Evolutionary conservation across 2,329 filamentous ascomycete species (phyloP), one percentile per base, ranked within the genome.

Genomic region (Stachybotrys elegans): DNA sequence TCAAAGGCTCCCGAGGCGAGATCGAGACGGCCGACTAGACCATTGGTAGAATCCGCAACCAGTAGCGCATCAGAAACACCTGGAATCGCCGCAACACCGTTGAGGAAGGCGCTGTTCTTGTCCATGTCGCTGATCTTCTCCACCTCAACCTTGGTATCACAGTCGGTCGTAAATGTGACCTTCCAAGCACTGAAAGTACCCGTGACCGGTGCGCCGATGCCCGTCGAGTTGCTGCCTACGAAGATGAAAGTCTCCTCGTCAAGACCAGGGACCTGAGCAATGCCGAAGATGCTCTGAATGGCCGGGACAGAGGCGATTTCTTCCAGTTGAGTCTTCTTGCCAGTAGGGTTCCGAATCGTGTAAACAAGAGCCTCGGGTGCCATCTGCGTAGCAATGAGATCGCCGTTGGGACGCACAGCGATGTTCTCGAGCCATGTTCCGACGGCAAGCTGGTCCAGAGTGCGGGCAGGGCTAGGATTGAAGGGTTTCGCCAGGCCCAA

Each of bases 341-440:
- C 27, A 8, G 43, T n/a, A 14, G 22, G 11, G 25, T 29, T n/a
- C 9, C 25, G 25, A 5, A 48, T 29, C 14, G 47, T 45, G 35
- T 42, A 48, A 2, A 48, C 22, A 14, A 40, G 44, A 6, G 45
- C 48, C 13, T 48, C 41, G 14, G 48, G 45, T 14, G 22, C 6
- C 11, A 48, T 38, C 5, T 35, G 43, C 3, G 40, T 50, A 12
- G 46, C 35, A 12, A 46, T 27, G n/a, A 49, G 44, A 25, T 47
- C 45, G 4, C 48, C 48, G 16, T 47, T 49, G 12, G 40, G 19
- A 14, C 48, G 44, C 5, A 49, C 48, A 32, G 42, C 48, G 8
- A 49, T 46, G 40, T 45, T 49, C 22, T 49, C 48, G 22, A 49
- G 37, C 48, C 48, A 49, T 3, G 43, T 42, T 3, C 42, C 44